Evolutionary conservation across 129 eudicot species (phyloP).

Genomic region (Arctium lappa): DNA sequence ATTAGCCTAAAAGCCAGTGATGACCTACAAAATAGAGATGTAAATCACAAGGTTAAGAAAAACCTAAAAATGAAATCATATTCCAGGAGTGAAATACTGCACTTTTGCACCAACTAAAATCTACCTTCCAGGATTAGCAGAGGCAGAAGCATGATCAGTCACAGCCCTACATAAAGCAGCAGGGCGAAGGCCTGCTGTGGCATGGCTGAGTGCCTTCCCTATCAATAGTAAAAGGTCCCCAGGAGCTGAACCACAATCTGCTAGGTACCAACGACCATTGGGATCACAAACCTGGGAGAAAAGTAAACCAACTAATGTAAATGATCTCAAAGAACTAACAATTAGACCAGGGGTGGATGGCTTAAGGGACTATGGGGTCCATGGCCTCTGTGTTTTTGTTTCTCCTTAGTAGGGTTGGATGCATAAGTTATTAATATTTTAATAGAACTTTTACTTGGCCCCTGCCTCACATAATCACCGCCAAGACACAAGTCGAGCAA

Average conservation of each 20-base stretch:
- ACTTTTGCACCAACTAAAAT: not conserved
- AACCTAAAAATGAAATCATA: not conserved
- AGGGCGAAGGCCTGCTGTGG: slow-evolving; percentile 91
- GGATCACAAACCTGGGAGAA: slow-evolving; percentile 84
- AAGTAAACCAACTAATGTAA: slow-evolving; percentile 27
- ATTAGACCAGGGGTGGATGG: not conserved
- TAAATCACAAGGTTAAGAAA: not conserved
- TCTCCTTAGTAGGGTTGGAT: not conserved
- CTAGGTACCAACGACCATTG: slow-evolving; percentile 94
- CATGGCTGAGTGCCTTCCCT: slow-evolving; percentile 92
- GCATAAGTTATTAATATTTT: not conserved
- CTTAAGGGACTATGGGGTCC: not conserved
- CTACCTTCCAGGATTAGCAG: slow-evolving; percentile 69
- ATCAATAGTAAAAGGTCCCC: slow-evolving; percentile 79
- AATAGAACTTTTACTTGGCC: not conserved
- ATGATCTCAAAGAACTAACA: slow-evolving; percentile 13
- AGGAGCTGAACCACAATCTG: slow-evolving; percentile 65
- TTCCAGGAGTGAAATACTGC: not conserved
- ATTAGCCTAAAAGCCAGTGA: slow-evolving; percentile 90
- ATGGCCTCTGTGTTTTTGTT: not conserved
- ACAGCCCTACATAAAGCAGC: slow-evolving; percentile 68
- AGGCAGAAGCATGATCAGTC: slow-evolving; percentile 39
- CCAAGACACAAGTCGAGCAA: not conserved
- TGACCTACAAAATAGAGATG: slow-evolving; percentile 44
- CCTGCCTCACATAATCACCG: not conserved